Percentiles rank a stretch among this genome's conserved stretches.
Evolutionary conservation across 2,329 filamentous ascomycete genomes (phyloP).

Genomic region (Emergomyces orientalis): DNA sequence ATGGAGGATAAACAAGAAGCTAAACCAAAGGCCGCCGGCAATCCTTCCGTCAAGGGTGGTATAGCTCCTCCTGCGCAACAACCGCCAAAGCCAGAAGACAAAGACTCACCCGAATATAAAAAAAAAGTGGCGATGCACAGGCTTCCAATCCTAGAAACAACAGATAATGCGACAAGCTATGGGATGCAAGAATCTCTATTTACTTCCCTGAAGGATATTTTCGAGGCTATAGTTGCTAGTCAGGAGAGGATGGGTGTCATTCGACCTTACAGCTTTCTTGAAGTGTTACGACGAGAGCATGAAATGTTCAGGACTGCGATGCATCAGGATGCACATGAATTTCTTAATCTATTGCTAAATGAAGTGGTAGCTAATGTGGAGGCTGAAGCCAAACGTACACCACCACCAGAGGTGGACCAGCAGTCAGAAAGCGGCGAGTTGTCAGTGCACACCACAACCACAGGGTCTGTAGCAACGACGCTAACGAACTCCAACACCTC

Average conservation of each 20-base stretch:
- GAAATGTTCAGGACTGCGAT: constrained; percentile 96
- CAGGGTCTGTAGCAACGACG: constrained; percentile 29
- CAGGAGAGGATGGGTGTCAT: constrained; percentile 77
- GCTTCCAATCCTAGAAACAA: constrained; percentile 77
- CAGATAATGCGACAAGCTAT: constrained; percentile 69
- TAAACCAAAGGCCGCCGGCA: constrained; percentile 36
- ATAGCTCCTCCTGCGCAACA: constrained; percentile 29
- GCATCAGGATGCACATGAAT: constrained; percentile 98
- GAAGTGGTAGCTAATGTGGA: constrained; percentile 93
- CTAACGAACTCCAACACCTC: constrained; percentile 27
- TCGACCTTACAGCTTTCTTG: constrained; percentile 83
- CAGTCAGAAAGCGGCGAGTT: constrained; percentile 35
- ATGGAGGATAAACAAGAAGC: constrained; percentile 41
- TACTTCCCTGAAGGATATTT: constrained; percentile 91
- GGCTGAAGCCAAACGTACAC: constrained; percentile 55
- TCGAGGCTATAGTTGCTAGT: constrained; percentile 77
- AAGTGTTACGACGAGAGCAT: constrained; percentile 87
- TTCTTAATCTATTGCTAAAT: constrained; percentile 89
- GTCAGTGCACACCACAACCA: constrained; percentile 44
- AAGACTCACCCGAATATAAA: constrained; percentile 93
- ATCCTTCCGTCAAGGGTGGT: constrained; percentile 6
- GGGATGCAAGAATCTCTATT: constrained; percentile 94
- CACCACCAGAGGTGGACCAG: constrained; percentile 27
- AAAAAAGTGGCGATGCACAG: constrained; percentile 89
- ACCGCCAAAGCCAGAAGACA: constrained; percentile 71